A percentile compares a stretch with the other conserved stretches of the same genome.
phyloP scores from a whole-genome alignment of 2,329 filamentous ascomycete genomes.

The Exophiala alcalophila region DNA sequence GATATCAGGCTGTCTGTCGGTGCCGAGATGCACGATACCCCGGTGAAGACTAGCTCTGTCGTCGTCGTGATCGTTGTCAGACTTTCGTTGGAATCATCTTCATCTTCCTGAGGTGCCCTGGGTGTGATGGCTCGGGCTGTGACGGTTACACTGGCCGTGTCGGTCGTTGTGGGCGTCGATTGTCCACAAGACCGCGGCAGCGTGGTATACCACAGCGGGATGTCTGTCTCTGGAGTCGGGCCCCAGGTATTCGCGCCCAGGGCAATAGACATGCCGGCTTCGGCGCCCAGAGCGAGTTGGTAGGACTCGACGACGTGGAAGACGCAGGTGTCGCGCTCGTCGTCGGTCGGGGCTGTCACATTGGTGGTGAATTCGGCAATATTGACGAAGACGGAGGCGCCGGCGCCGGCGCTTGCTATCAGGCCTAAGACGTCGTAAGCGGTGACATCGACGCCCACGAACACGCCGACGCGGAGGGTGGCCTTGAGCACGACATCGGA shows the following conservation, averaged over 20 bases:
- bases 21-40: neutral
- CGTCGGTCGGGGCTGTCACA: neutral
- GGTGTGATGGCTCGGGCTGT: neutral
- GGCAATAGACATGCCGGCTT: neutral
- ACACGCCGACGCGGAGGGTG: neutral
- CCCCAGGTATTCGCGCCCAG: slow-evolving; percentile 1
- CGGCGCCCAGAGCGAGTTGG: neutral
- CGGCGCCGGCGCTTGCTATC: neutral
- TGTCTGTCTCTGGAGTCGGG: neutral
- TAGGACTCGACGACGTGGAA: neutral
- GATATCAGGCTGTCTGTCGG: no score
- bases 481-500: neutral
- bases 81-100: no score
- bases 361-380: slow-evolving; percentile 4
- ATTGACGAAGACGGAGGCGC: neutral
- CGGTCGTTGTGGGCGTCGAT: neutral
- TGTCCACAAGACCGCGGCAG: neutral
- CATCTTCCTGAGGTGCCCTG: no score
- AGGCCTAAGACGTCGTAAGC: neutral
- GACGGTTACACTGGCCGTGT: neutral
- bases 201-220: slow-evolving; percentile 1
- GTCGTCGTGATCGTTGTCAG: neutral
- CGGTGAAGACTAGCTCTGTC: neutral
- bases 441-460: neutral
- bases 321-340: neutral